Percentiles rank a stretch among this genome's conserved stretches.
phyloP scores from a whole-genome alignment of 192 early-diverging fungal species.

The Fimicolochytrium jonesii region DNA sequence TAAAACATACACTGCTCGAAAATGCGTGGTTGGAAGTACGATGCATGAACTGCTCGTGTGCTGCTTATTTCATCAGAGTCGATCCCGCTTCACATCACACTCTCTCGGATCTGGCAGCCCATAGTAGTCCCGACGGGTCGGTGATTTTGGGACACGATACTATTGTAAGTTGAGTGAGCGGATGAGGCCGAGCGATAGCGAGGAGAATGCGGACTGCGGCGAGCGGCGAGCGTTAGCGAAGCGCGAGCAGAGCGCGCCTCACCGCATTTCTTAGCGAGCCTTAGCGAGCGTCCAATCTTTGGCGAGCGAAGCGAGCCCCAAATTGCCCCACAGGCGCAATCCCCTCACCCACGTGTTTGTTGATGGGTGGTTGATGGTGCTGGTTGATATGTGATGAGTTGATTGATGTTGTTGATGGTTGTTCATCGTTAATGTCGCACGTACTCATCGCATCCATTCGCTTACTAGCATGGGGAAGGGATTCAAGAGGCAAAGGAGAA shows the following conservation, averaged over 20 bases:
- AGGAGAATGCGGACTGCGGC: background rate
- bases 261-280: background rate
- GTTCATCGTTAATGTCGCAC: no score
- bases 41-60: conserved; percentile 18
- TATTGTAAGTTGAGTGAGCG: background rate
- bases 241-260: background rate
- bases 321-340: no score
- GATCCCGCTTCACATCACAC: conserved; percentile 7
- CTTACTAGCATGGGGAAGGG: background rate
- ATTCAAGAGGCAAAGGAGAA: background rate
- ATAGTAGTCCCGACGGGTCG: conserved; percentile 1
- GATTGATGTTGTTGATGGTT: no score
- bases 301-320: no score
- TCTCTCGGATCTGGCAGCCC: background rate
- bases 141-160: conserved; percentile 4
- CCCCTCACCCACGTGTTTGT: no score
- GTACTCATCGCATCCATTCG: no score
- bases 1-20: conserved; percentile 3
- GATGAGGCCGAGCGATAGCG: background rate
- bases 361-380: no score
- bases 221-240: background rate
- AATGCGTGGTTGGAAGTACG: conserved; percentile 14
- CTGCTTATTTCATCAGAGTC: conserved; percentile 2
- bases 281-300: no score
- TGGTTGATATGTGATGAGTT: no score